Conservation (phyloP, 441 rosid species). For the Corymbia citriodora region DNA sequence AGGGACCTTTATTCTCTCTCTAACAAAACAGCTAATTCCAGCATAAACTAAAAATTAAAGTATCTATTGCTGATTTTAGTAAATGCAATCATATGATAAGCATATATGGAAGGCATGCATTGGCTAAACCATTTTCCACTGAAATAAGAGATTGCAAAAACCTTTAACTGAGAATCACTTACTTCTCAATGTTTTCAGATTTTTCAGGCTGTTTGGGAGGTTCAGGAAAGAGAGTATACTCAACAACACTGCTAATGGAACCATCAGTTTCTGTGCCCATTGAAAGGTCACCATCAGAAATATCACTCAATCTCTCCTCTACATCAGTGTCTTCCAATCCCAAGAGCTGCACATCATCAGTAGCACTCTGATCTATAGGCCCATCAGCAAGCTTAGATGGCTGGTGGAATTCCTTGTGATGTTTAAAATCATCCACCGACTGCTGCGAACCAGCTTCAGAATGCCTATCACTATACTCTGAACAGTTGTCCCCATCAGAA, state of each 20-base stretch:
- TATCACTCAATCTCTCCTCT: constrained; percentile 92
- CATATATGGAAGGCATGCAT: neutral
- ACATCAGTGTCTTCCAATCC: constrained; percentile 71
- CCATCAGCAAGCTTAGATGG: constrained; percentile 31
- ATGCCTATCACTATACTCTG: constrained; percentile 48
- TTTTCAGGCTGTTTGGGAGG: constrained; percentile 26
- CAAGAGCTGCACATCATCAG: constrained; percentile 67
- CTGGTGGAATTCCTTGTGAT: constrained; percentile 19
- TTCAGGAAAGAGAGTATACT: constrained; percentile 79
- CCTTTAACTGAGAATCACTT: constrained; percentile 9
- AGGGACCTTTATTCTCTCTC: neutral
- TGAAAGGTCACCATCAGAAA: constrained; percentile 86
- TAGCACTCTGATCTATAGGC: constrained; percentile 22
- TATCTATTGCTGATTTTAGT: neutral
- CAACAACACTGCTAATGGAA: constrained; percentile 58
- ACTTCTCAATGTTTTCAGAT: constrained; percentile 37
- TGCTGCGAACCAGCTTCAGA: constrained; percentile 70
- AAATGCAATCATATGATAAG: neutral
- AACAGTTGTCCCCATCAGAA: constrained; percentile 49
- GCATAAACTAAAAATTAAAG: neutral
- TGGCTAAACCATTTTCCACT: neutral
- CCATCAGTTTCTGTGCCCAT: constrained; percentile 95
- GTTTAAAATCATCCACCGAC: constrained; percentile 42
- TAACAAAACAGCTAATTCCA: neutral
- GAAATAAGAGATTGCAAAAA: neutral